phyloP scores from a whole-genome alignment of 768 basidiomycete genomes.

The Rossbeevera mucosa region DNA sequence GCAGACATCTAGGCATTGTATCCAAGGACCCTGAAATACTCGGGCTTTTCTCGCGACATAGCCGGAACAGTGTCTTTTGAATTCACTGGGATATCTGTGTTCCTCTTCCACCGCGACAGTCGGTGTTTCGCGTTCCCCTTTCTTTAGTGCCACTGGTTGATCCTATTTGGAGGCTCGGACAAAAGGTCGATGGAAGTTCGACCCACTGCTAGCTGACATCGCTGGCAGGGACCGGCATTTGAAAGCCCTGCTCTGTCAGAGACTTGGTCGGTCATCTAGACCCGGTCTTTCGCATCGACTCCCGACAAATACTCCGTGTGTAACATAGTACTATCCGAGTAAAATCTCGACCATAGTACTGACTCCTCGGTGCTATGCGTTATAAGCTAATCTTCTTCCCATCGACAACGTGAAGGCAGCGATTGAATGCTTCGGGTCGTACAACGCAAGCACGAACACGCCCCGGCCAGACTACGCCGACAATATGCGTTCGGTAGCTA shows the following conservation, averaged over 20 bases:
- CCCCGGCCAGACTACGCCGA: too few relatives aligned
- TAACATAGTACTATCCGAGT: not conserved
- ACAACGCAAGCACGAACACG: too few relatives aligned
- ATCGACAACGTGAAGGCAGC: too few relatives aligned
- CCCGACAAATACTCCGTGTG: not conserved
- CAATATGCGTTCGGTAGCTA: too few relatives aligned
- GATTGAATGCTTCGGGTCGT: too few relatives aligned
- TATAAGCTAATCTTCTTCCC: too few relatives aligned
- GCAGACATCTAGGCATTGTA: not conserved
- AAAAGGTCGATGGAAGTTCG: not conserved
- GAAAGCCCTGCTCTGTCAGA: not conserved
- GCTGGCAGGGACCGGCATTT: not conserved
- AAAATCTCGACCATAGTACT: too few relatives aligned
- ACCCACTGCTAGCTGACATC: not conserved
- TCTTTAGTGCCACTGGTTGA: not conserved
- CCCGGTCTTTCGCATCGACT: not conserved
- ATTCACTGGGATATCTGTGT: not conserved
- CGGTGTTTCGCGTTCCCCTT: not conserved
- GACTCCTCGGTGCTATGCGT: too few relatives aligned
- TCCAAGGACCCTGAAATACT: not conserved
- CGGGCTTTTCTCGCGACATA: not conserved
- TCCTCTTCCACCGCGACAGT: not conserved
- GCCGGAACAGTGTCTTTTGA: not conserved
- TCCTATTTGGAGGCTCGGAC: not conserved
- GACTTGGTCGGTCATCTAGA: not conserved